A percentile compares a stretch with the other conserved stretches of the same genome.
Evolutionary conservation across 768 basidiomycete genomes (phyloP).

Genomic region (Cubamyces lactineus): DNA sequence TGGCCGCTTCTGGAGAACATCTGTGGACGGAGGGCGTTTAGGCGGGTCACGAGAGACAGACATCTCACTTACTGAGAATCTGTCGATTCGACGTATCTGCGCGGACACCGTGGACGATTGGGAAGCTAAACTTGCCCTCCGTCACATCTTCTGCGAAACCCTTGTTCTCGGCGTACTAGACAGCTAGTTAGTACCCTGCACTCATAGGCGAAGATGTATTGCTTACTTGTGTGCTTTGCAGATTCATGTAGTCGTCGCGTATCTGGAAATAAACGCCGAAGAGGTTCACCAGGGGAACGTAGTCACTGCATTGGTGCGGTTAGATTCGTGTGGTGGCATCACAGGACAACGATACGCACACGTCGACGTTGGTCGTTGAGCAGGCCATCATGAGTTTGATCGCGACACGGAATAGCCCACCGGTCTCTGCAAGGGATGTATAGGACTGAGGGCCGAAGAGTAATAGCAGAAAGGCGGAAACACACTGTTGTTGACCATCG

Average conservation of each 20-base stretch:
- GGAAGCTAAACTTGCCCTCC: constrained; percentile 98
- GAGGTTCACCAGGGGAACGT: constrained; percentile 89
- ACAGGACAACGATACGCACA: constrained; percentile 45
- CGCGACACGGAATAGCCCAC: constrained; percentile 88
- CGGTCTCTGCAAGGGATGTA: constrained; percentile 73
- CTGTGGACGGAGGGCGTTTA: constrained; percentile 41
- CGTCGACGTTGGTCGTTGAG: constrained; percentile 58
- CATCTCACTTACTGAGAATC: constrained; percentile 68
- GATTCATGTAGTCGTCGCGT: constrained; percentile 96
- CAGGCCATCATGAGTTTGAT: constrained; percentile 98
- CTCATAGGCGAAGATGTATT: neutral
- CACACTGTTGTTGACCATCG: constrained; percentile 95
- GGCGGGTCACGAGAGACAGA: neutral
- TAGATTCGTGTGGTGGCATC: neutral
- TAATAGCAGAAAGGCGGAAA: neutral
- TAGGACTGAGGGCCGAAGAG: neutral
- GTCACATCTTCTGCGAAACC: constrained; percentile 93
- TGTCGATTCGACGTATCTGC: constrained; percentile 76
- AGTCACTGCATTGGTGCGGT: constrained; percentile 57
- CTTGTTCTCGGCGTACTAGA: constrained; percentile 80
- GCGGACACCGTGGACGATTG: constrained; percentile 87
- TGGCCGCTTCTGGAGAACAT: constrained; percentile 89
- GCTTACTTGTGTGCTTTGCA: constrained; percentile 81
- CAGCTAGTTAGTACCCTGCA: neutral
- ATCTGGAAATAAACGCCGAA: constrained; percentile 97